Evolutionary conservation across 331 rosid species (phyloP), one percentile per base, ranked within the genome.

Genomic region (Acacia pycnantha): DNA sequence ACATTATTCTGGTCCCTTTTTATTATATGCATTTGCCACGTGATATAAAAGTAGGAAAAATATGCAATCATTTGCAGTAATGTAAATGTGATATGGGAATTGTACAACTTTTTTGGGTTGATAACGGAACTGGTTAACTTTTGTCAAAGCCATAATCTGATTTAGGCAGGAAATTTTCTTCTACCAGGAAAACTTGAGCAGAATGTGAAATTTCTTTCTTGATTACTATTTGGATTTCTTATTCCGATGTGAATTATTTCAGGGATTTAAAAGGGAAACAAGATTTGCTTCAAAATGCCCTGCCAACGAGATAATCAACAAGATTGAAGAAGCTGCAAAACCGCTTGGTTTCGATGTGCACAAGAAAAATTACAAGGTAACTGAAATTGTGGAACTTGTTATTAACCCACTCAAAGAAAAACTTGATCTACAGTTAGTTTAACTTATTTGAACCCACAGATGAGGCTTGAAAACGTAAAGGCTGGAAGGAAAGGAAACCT

Each of bases 401-500:
- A 53, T 54, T n/a, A 19, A 46, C 2, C 10, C 27, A 6, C 76
- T 13, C n/a, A 4, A 73, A 15, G 26, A 79, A 11, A 29, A 82
- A 11, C 48, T 46, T 33, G 12, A 35, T 31, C 65, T 65, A 21
- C 51, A 70, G 35, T 56, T n/a, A 19, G 58, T 40, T 72, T 10
- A 26, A 62, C 44, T 0, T 43, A 51, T 74, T 51, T 61, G 61
- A 80, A 80, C 53, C 41, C 82, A 71, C 77, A 96, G 99, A 84
- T 96, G 98, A 94, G 94, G 90, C 97, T 96, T 31, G 98, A 91
- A 87, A 96, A 96, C 61, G 78, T 89, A 66, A 96, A 92, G 86
- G 99, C 99, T 37, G 99, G 99, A 79, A 87, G 99, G 84, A 96
- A 94, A 84, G 99, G 99, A 82, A 96, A 96, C 85, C 99, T 94